Evolutionary conservation across 2,329 filamentous ascomycete species (phyloP), one percentile per base, ranked within the genome.

Genomic region (Cladophialophora immunda): DNA sequence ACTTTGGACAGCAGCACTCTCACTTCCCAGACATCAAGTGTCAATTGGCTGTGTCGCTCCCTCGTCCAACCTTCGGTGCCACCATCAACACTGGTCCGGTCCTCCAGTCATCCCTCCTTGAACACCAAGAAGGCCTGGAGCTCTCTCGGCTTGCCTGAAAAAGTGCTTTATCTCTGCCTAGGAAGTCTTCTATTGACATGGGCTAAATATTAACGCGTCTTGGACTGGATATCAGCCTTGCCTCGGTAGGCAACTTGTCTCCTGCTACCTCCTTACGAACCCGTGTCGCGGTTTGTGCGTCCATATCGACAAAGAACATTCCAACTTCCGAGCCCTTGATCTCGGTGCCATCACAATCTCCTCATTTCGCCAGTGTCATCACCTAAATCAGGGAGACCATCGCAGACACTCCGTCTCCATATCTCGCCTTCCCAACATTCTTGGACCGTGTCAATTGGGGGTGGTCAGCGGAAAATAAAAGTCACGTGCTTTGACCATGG

Each of bases 401-500:
- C 13, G 19, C 11, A 19, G 22, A 50, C 19, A 50, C 52, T 25
- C 52, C 52, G 32, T 34, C 27, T 5, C 4, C 52, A 32, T n/a
- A 15, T 30, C 52, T 11, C 13, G 17, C 19, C 27, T 32, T 50
- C 29, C 19, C 27, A 45, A 52, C 57, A 59, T 47, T 59, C 57
- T 22, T 47, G 25, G 15, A 32, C 0, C 6, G 29, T n/a, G 30
- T 29, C 36, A 8, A n/a, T 53, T 30, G 30, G 50, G 58, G 47
- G 45, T 60, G 58, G 58, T 50, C 45, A 53, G 58, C 58, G 17
- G 8, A 50, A 52, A 22, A 15, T 36, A n/a, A 6, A 7, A 22
- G 32, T 67, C 64, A 69, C 68, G 64, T 68, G 67, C 57, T 34
- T 15, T 38, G 17, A 41, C 7, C 8, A 69, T 69, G 68, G 58